Evolutionary conservation across 768 basidiomycete species (phyloP), one percentile per base, ranked within the genome.

Genomic region (Boletus insuetus): DNA sequence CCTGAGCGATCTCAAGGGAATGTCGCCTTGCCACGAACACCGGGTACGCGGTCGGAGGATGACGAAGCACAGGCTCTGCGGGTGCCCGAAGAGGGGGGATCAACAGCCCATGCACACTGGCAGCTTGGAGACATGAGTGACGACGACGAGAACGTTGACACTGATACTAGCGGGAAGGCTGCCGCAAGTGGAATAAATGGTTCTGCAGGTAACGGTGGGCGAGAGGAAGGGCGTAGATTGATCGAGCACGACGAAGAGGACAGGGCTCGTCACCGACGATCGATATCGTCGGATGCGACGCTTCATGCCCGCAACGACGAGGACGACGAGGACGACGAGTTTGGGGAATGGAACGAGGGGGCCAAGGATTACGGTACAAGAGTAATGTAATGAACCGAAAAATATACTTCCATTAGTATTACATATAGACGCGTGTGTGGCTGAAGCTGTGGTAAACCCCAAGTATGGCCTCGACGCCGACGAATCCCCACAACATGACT

Each of bases 111-210:
- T 24, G 78, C 75, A 17, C 62, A 86, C 39, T 93, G 91, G 90
- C 79, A 85, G 44, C 77, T 93, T 3, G 88, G 91, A 2, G 83
- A 88, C 26, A 82, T 75, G 22, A 87, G 85, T 53, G 89, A 89
- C 47, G 83, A 84, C 6, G 87, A 89, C 11, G 76, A 19, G 1
- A n/a, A 73, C 35, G 67, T 34, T 4, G 73, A 20, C 74, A 12
- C 78, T 46, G 77, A 78, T 48, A 71, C 77, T 55, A 75, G 69
- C 14, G 58, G 59, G 50, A 69, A 68, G 47, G 67, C 63, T 55
- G 43, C 24, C 9, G 52, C 42, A 41, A 60, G 51, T 46, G 62
- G 64, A 32, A 56, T 64, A 53, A 56, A 61, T 54, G 55, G 55
- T 41, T 34, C 45, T 22, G 50, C 38, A 32, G 55, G 46, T 22